Base-by-base conservation (phyloP, 192 early-diverging fungal species). In the Kappamyces sp. region DNA sequence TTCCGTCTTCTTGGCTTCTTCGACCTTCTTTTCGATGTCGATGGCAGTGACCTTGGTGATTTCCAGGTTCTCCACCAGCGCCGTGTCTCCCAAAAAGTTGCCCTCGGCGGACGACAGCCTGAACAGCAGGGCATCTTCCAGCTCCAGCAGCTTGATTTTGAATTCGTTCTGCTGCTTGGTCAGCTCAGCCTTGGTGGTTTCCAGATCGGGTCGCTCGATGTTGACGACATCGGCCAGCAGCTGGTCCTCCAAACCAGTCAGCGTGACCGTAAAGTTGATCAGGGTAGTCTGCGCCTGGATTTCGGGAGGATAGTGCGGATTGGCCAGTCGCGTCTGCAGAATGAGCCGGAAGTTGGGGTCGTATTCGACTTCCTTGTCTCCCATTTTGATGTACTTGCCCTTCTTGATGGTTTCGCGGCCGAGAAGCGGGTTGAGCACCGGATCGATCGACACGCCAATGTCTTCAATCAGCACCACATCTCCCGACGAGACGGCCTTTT, bases 161-260 rank as follows among this genome's bases (percentile, higher is more conserved):
- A 84, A 84, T 65, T 84, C 83, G 49, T 84, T 84, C 55, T 84
- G 83, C 53, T 84, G 80, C 60, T 84, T 84, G 7, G 83, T 84
- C 40, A 84, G 63, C 4, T 84, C 81, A 2, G 81, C 81, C 52
- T 84, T 84, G 1, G 81, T 84, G 43, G 60, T 61, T 59, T 84
- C 83, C 38, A 84, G 66, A 73, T 84, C 83, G 2, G 83, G 74
- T 40, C 83, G 66, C 60, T 84, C 83, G 65, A 80, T 83, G 58
- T 84, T 84, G 9, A 84, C 83, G 32, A 84, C 83, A 68, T 84
- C 83, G 3, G 83, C 83, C 34, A 84, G 64, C 2, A 84, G 66
- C 64, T 84, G 83, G 62, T 84, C 83, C 47, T 84, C 83, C 8
- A 84, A 63, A 74, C 83, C 83, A 5, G 65, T 69, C 13, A 84